Evolutionary conservation across 2,329 filamentous ascomycete genomes (phyloP), one percentile per base, ranked within the genome.

Genomic region (Cercospora beticola): DNA sequence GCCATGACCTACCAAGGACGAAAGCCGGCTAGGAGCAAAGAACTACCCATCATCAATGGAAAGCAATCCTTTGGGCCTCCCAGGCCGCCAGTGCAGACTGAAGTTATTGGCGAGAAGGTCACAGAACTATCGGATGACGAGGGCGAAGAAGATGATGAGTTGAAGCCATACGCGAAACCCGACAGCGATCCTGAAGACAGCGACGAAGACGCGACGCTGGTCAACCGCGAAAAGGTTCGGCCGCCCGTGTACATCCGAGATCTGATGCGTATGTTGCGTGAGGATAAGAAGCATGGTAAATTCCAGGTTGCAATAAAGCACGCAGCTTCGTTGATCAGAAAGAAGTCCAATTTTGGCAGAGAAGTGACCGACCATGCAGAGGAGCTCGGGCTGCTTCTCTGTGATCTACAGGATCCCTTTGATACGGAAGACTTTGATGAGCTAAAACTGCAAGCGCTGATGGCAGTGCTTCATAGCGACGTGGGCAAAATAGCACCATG

Each of bases 201-300:
- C 0, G 93, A 97, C 67, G 94, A 97, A 43, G 96, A 99, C 74
- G 90, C 95, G 5, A 97, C 93, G 0, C 83, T 97, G 18, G 86
- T 98, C 59, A 90, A 91, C 67, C 87, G 94, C 14, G 89, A 95
- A 79, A 97, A 95, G 74, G 87, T 90, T 23, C 91, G 87, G 67
- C 87, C 93, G 0, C 95, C 95, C 0, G 93, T 99, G 76, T 98
- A 98, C 75, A 90, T 97, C 68, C 89, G 93, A 57, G 93, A 97
- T 74, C 85, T 98, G 10, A 89, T 98, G 65, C 78, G 84, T 7
- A 94, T 90, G 75, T 84, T 99, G 2, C 87, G 92, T 60, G 92
- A 97, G 72, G 88, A 87, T 0, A 93, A 97, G 57, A 91, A 90
- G 72, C 92, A 93, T 73, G 94, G 98, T 74, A 89, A 89, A 31